Percentiles rank a stretch among this genome's conserved stretches.
Conservation (phyloP, 2,329 filamentous ascomycete genomes). For the Fonsecaea multimorphosa region DNA sequence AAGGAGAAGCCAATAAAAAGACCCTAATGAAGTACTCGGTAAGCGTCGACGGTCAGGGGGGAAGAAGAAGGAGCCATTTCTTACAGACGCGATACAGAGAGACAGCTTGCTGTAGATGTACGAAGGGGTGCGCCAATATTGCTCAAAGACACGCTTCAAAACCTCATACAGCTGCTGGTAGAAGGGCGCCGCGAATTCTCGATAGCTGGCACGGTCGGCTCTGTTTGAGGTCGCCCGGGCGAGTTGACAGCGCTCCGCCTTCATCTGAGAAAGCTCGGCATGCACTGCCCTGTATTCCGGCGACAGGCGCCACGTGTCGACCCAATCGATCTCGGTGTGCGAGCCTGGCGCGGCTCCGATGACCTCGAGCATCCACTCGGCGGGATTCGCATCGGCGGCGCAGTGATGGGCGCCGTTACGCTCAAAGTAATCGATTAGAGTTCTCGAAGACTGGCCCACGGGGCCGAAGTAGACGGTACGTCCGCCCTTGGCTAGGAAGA, state of each 20-base stretch:
- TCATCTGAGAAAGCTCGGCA: constrained; percentile 62
- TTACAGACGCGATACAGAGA: constrained; percentile 65
- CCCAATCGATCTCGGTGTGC: constrained; percentile 69
- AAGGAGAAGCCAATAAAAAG: constrained; percentile 88
- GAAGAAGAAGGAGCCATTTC: background rate
- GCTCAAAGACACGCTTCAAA: constrained; percentile 77
- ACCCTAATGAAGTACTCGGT: constrained; percentile 44
- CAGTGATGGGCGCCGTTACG: constrained; percentile 67
- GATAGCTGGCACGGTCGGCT: constrained; percentile 60
- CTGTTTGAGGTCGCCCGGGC: constrained; percentile 49
- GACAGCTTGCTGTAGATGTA: constrained; percentile 85
- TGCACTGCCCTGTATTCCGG: constrained; percentile 63
- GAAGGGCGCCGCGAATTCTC: constrained; percentile 83
- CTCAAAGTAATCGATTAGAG: constrained; percentile 68
- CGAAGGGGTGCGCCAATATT: constrained; percentile 87
- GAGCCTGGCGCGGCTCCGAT: constrained; percentile 68
- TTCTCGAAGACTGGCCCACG: constrained; percentile 65
- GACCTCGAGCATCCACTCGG: constrained; percentile 73
- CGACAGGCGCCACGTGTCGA: constrained; percentile 65
- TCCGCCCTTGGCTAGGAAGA: constrained; percentile 69
- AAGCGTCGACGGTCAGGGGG: background rate
- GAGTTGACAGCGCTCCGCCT: constrained; percentile 55
- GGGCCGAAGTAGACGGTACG: constrained; percentile 73
- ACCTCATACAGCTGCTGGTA: constrained; percentile 70
- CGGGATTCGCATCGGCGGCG: constrained; percentile 69